Base-by-base conservation (phyloP, 1,284 basidiomycete genomes). In the Ceratobasidium sp. region DNA sequence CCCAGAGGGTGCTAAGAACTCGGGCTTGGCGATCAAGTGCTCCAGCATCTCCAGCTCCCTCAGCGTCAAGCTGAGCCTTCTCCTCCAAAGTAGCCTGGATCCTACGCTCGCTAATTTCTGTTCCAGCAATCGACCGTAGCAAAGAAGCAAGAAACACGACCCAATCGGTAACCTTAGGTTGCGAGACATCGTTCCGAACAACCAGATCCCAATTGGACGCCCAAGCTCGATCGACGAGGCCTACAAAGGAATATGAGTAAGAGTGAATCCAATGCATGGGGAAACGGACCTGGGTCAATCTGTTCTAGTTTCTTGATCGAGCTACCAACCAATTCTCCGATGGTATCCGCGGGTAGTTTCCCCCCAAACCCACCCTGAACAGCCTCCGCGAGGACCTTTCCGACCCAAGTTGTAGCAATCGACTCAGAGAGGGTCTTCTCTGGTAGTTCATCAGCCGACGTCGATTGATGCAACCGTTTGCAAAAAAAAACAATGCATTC, bases 401-500 rank as follows among this genome's bases (percentile, higher is more conserved):
- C 80, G 6, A 91, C 77, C 77, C 63, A 74, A 22, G 77, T 71
- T 33, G 79, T 2, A 75, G 79, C 41, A n/a, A 14, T 78, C 78
- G 24, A 15, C 2, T 50, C 71, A 3, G 33, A 76, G 75, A 27
- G 73, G 78, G 2, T 78, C 19, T 31, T 15, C 11, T 17, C n/a
- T 14, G 2, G 29, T 2, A 29, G 27, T 8, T 53, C 63, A 2
- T 31, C 19, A 15, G 29, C 36, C 11, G 36, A 41, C 4, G 4
- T 41, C 36, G 36, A 11, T 64, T 80, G 77, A 54, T 64, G 15
- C 9, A 87, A 75, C 22, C 88, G 83, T 74, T 86, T 83, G 73
- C 87, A 78, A 27, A 92, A 81, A 79, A 91, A 91, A 2, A 89
- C 81, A 19, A 89, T 79, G 78, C 90, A 94, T 81, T 97, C 95